Evolutionary conservation across 176 grass and related monocot genomes (phyloP), one percentile per base, ranked within the genome.

Genomic region (Bolboschoenus planiculmis): DNA sequence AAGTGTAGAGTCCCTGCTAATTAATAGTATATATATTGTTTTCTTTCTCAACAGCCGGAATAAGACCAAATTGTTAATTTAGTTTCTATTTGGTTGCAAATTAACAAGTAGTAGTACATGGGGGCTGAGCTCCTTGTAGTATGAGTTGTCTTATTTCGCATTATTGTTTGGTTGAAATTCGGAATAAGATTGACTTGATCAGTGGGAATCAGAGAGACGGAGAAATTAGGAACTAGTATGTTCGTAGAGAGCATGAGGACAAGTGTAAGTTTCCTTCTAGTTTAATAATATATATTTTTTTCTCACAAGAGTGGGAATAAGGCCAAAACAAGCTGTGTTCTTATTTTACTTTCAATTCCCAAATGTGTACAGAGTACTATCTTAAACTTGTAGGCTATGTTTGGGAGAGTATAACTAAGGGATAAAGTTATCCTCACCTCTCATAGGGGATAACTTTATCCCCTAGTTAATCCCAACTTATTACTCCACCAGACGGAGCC

Each of bases 221-320:
- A 73, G 68, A 47, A 27, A 47, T n/a, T 46, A 39, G 1, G 68
- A 14, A 27, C 10, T 71, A 16, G 0, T 7, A 40, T 23, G 40
- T 74, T 74, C 6, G 9, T 47, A 74, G 40, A 46, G 40, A 74
- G 68, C 23, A 75, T 9, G 43, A 75, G 42, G 24, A 50, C 24
- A 51, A 46, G 5, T 51, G 43, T 51, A 18, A 50, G 24, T 27
- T 50, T 75, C 71, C 10, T 75, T 75, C 44, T 50, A 75, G 9
- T 50, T 24, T 75, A 75, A 75, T 50, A 75, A 30, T 75, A 30
- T 75, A 73, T 75, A 16, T 4, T 48, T 50, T 48, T 75, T 75
- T 47, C 2, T 31, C 2, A 23, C 43, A 75, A 27, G 11, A 30
- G 43, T 75, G 43, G 44, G 23, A 50, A 51, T 75, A 31, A 51